Evolutionary conservation across 2,329 filamentous ascomycete species (phyloP).

Genomic region (Mariannaea elegans): DNA sequence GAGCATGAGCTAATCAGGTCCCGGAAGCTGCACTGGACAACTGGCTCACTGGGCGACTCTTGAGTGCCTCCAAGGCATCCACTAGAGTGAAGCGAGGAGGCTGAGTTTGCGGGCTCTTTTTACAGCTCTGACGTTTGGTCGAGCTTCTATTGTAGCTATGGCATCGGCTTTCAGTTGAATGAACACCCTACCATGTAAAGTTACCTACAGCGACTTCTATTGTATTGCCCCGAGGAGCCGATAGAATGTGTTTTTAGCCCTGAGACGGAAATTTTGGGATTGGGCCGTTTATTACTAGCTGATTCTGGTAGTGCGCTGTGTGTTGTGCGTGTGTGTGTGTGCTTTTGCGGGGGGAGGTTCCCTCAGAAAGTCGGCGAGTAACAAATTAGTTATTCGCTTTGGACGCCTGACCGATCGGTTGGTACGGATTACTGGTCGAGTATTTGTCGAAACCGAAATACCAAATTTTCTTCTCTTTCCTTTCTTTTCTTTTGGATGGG

Average conservation of each 20-base stretch:
- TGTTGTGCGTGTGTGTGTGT: conserved; percentile 2
- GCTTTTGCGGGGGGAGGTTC: not conserved
- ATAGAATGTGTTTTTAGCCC: too few species aligned
- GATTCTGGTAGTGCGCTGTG: not conserved
- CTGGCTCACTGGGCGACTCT: conserved; percentile 5
- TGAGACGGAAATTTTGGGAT: conserved; percentile 4
- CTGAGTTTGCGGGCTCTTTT: not conserved
- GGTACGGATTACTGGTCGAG: too few species aligned
- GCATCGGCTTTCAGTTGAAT: too few species aligned
- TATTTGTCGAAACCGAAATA: too few species aligned
- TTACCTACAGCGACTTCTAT: too few species aligned
- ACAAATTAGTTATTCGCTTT: too few species aligned
- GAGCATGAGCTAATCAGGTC: conserved; percentile 8
- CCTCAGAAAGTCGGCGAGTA: not conserved
- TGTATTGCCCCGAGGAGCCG: too few species aligned
- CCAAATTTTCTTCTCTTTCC: not conserved
- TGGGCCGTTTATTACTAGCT: conserved; percentile 2
- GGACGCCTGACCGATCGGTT: too few species aligned
- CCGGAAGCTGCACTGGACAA: conserved; percentile 2
- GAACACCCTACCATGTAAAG: too few species aligned
- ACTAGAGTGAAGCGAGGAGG: not conserved
- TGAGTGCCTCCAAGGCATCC: not conserved
- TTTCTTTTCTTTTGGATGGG: not conserved
- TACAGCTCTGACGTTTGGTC: too few species aligned
- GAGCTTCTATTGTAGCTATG: too few species aligned